Percentiles rank a stretch among this genome's conserved stretches.
These are phyloP conservation scores for Fragaria ananassa DNA, from an alignment of 306 rosid genomes.

Conservation along the genomic window DNA sequence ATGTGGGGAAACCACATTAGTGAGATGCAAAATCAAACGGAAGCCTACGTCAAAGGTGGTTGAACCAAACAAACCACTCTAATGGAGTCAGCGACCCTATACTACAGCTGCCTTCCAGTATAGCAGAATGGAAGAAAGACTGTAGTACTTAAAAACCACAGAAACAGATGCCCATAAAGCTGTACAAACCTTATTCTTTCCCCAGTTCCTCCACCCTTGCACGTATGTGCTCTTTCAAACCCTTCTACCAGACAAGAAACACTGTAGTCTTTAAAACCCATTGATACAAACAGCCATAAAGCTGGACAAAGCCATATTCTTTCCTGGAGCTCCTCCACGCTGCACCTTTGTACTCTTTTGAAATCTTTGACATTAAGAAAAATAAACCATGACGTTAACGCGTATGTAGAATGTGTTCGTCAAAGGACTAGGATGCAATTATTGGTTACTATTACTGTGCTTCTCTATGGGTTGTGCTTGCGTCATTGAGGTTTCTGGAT, in stretches of 20 bases:
- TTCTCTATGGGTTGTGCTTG: slow-evolving; percentile 7
- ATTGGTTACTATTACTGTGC: not conserved
- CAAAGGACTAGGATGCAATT: not conserved
- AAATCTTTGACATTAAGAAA: not conserved
- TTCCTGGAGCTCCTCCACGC: not conserved
- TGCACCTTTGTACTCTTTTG: not conserved
- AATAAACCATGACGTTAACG: not conserved
- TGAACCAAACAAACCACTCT: not conserved
- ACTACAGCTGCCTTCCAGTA: not conserved
- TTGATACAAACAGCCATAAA: not conserved
- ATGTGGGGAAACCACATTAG: not conserved
- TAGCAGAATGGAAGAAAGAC: not conserved
- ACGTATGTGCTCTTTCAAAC: no score
- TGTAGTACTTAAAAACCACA: no score
- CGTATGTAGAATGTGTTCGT: not conserved
- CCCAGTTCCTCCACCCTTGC: not conserved
- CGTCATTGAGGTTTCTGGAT: not conserved
- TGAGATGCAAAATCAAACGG: not conserved
- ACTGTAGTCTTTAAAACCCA: not conserved
- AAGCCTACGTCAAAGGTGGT: not conserved
- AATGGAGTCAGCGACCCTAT: not conserved
- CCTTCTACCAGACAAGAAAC: no score
- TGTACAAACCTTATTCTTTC: no score
- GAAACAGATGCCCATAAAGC: no score
- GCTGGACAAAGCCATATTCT: not conserved